Conservation (phyloP, 257 asterid species). For the Gentiana macrophylla region DNA sequence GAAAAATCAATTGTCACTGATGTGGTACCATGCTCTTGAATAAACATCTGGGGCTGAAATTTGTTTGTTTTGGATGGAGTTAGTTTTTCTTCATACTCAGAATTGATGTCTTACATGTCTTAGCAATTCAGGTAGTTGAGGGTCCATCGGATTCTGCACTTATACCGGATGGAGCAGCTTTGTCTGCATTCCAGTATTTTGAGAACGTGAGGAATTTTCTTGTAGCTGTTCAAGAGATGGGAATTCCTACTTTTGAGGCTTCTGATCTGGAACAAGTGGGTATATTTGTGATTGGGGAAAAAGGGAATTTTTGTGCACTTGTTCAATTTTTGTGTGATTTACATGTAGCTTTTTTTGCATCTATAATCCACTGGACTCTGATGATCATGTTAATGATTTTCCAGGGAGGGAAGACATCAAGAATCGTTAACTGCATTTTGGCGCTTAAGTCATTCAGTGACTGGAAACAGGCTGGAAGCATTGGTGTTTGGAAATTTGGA, state of each 20-base stretch:
- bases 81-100: background rate
- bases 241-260: conserved; percentile 90
- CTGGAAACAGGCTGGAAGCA: conserved; percentile 76
- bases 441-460: conserved; percentile 81
- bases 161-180: conserved; percentile 88
- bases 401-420: conserved; percentile 91
- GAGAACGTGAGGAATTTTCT: conserved; percentile 94
- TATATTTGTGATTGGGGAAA: conserved; percentile 6
- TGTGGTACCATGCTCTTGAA: too few relatives aligned
- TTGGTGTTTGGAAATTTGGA: conserved; percentile 83
- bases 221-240: conserved; percentile 80
- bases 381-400: conserved; percentile 3
- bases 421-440: conserved; percentile 81
- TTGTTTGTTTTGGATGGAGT: background rate
- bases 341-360: background rate
- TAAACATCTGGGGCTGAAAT: background rate
- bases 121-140: conserved; percentile 67
- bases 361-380: background rate
- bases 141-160: conserved; percentile 63
- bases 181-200: conserved; percentile 86
- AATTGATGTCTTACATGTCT: conserved; percentile 10
- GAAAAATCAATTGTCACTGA: too few relatives aligned
- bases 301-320: background rate
- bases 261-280: conserved; percentile 93
- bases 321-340: background rate